Evolutionary conservation across 139 green algal genomes (phyloP).

Genomic region (Chlorella sp.): DNA sequence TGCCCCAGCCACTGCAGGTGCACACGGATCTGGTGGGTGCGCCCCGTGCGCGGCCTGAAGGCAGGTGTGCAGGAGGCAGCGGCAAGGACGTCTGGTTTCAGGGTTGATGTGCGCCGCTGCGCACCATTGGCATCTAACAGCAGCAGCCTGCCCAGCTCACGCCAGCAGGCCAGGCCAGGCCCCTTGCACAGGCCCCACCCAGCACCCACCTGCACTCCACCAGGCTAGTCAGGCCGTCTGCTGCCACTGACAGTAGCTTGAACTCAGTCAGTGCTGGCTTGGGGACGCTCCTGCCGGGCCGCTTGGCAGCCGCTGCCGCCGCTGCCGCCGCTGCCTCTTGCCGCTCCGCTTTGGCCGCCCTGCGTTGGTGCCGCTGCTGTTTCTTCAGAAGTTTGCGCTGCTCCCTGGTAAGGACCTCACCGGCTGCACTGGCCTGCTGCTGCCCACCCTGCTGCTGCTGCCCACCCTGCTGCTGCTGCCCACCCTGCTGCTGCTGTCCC

Average conservation of each 20-base stretch:
- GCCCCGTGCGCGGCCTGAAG: constrained; percentile 61
- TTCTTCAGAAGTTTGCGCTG: background rate
- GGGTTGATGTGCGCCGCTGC: no score
- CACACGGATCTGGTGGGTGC: constrained; percentile 83
- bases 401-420: background rate
- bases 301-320: background rate
- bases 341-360: constrained; percentile 22
- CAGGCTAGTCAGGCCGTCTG: constrained; percentile 71
- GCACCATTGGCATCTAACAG: no score
- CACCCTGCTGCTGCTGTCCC: no score
- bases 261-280: constrained; percentile 64
- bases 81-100: background rate
- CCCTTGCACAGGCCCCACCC: background rate
- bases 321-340: background rate
- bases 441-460: constrained; percentile 24
- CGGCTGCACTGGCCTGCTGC: background rate
- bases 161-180: no score
- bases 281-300: background rate
- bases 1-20: constrained; percentile 76
- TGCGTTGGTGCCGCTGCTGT: background rate
- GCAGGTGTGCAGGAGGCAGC: background rate
- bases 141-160: no score
- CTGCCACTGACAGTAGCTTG: constrained; percentile 50
- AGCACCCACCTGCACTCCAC: constrained; percentile 68
- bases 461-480: background rate